phyloP scores from a whole-genome alignment of 2,329 filamentous ascomycete genomes.

The Fusarium tuaranense region DNA sequence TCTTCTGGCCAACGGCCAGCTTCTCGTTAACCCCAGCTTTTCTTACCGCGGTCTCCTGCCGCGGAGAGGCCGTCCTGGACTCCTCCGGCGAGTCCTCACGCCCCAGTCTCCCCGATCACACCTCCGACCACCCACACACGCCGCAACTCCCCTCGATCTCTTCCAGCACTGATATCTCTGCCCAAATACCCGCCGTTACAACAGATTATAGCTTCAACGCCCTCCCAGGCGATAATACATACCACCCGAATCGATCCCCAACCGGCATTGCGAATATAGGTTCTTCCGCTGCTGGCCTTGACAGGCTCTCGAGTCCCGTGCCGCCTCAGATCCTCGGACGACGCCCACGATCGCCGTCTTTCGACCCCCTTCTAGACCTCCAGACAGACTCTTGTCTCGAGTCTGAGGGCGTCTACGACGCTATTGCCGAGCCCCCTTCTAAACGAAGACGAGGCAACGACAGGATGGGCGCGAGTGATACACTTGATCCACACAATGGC shows the following conservation, averaged over 20 bases:
- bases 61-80: conserved; percentile 58
- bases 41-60: conserved; percentile 53
- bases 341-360: conserved; percentile 61
- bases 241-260: conserved; percentile 43
- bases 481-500: conserved; percentile 66
- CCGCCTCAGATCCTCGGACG: conserved; percentile 63
- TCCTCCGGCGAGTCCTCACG: conserved; percentile 49
- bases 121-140: conserved; percentile 74
- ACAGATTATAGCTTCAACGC: conserved; percentile 23
- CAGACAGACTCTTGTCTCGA: conserved; percentile 43
- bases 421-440: conserved; percentile 41
- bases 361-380: conserved; percentile 49
- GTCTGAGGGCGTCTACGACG: conserved; percentile 35
- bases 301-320: conserved; percentile 41
- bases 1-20: conserved; percentile 41
- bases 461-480: conserved; percentile 73
- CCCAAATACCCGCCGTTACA: conserved; percentile 45
- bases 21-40: conserved; percentile 30
- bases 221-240: conserved; percentile 41
- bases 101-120: conserved; percentile 48
- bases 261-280: conserved; percentile 55
- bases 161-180: conserved; percentile 60
- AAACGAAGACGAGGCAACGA: conserved; percentile 69
- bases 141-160: conserved; percentile 64
- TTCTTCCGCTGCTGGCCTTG: conserved; percentile 49